Percentiles rank a stretch among this genome's conserved stretches.
Evolutionary conservation across 768 basidiomycete species (phyloP).

Genomic region (Atractiella rhizophila): DNA sequence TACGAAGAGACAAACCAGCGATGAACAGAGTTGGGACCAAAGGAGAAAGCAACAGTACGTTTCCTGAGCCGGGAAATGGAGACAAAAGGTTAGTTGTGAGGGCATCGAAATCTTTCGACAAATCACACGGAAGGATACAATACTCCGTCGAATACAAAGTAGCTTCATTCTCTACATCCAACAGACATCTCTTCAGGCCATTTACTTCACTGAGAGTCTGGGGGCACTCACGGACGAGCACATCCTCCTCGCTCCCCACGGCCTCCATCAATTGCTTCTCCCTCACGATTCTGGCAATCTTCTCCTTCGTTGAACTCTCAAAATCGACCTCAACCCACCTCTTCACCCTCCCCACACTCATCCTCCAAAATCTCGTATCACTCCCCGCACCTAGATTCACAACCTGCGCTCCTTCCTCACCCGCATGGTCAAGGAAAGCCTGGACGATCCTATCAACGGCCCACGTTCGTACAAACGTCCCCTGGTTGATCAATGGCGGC

Average conservation of each 20-base stretch:
- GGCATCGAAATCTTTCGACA: constrained; percentile 33
- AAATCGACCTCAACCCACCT: constrained; percentile 79
- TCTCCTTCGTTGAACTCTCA: constrained; percentile 53
- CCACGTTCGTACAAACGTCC: constrained; percentile 61
- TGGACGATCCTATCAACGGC: constrained; percentile 54
- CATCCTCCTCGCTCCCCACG: constrained; percentile 29
- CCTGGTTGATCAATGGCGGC: constrained; percentile 72
- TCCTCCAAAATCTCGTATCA: constrained; percentile 82
- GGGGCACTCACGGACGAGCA: too few relatives aligned
- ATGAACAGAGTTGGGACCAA: constrained; percentile 53
- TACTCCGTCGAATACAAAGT: too few relatives aligned
- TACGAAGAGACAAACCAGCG: too few relatives aligned
- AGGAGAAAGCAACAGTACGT: constrained; percentile 35
- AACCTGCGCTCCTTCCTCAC: constrained; percentile 35
- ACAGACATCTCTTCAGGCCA: too few relatives aligned
- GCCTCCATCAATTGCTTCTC: constrained; percentile 32
- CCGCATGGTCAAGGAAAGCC: constrained; percentile 29
- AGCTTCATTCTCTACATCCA: too few relatives aligned
- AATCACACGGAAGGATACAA: constrained; percentile 51
- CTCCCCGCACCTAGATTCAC: constrained; percentile 89
- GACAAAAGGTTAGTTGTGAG: too few relatives aligned
- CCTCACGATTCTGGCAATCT: constrained; percentile 54
- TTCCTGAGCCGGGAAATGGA: constrained; percentile 13
- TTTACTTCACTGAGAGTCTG: too few relatives aligned
- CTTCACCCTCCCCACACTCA: constrained; percentile 30